These are phyloP conservation scores for Akanthomyces uredinophilus DNA, from an alignment of 2,329 filamentous ascomycete genomes.

Conservation along the genomic window DNA sequence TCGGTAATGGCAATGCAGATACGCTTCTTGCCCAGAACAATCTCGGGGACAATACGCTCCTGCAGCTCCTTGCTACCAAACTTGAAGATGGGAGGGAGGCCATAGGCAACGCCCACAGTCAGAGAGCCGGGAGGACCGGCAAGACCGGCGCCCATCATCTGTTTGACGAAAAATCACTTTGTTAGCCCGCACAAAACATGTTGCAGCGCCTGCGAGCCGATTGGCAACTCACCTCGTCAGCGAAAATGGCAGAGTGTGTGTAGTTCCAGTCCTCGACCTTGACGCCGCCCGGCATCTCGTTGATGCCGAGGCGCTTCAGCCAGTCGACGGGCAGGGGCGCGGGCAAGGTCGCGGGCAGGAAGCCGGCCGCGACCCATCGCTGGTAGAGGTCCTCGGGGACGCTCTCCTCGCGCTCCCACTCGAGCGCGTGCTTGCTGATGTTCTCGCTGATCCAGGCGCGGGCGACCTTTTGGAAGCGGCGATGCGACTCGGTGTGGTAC, in stretches of 20 bases:
- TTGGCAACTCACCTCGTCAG: conserved; percentile 42
- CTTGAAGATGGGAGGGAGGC: conserved; percentile 65
- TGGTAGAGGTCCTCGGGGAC: conserved; percentile 55
- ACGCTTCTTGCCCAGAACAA: conserved; percentile 61
- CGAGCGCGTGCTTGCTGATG: conserved; percentile 55
- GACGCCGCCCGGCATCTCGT: conserved; percentile 59
- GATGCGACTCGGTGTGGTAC: conserved; percentile 64
- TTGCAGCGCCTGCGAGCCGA: no score
- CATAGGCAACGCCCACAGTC: conserved; percentile 68
- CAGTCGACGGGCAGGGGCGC: conserved; percentile 64
- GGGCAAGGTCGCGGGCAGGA: conserved; percentile 66
- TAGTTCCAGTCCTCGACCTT: conserved; percentile 72
- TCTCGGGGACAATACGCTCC: conserved; percentile 61
- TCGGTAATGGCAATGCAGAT: conserved; percentile 76
- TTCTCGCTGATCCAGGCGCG: conserved; percentile 61
- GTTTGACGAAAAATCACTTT: no score
- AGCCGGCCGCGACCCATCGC: conserved; percentile 53
- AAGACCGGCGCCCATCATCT: conserved; percentile 63
- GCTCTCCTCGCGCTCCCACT: conserved; percentile 64
- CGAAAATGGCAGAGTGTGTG: conserved; percentile 64
- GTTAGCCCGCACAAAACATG: neutral
- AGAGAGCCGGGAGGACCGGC: conserved; percentile 59
- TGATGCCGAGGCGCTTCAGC: conserved; percentile 60
- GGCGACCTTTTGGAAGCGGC: conserved; percentile 60
- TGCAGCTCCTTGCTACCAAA: conserved; percentile 60